Evolutionary conservation across 2,329 filamentous ascomycete species (phyloP).

Genomic region (Sporothrix inflata): DNA sequence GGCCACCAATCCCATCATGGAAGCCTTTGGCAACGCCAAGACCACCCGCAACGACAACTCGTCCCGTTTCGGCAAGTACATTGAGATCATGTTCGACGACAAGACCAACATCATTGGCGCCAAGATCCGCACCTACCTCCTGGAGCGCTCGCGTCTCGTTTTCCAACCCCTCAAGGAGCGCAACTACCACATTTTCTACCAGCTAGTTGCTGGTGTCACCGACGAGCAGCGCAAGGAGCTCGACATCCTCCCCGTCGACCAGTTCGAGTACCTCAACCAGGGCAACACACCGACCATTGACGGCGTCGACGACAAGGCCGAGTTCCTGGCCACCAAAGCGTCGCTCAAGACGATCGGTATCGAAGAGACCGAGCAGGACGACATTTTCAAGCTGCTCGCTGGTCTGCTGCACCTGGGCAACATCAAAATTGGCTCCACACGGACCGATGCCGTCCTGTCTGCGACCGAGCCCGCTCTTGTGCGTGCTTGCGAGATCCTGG

Average conservation of each 20-base stretch:
- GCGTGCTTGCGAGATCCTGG: conserved; percentile 80
- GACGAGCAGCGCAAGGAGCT: conserved; percentile 81
- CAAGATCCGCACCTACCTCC: conserved; percentile 92
- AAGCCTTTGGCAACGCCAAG: conserved; percentile 99
- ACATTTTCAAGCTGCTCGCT: conserved; percentile 88
- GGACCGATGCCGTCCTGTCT: conserved; percentile 83
- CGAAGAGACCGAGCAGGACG: conserved; percentile 68
- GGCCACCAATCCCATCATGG: conserved; percentile 99
- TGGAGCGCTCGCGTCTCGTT: conserved; percentile 92
- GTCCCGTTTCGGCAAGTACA: conserved; percentile 98
- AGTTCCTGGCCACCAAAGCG: conserved; percentile 85
- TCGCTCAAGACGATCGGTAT: conserved; percentile 91
- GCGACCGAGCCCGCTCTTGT: conserved; percentile 80
- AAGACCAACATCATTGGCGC: conserved; percentile 96
- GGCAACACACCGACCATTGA: conserved; percentile 89
- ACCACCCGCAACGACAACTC: conserved; percentile 99
- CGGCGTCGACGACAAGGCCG: conserved; percentile 91
- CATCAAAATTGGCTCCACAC: conserved; percentile 89
- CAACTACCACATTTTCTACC: conserved; percentile 99
- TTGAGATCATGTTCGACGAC: conserved; percentile 98
- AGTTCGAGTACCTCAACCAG: conserved; percentile 96
- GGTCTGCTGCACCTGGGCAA: conserved; percentile 94
- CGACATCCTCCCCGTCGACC: conserved; percentile 77
- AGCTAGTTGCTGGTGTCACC: conserved; percentile 89
- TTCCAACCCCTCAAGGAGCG: conserved; percentile 97